Conservation (phyloP, 1,284 basidiomycete species). For the Hortiboletus rubellus region DNA sequence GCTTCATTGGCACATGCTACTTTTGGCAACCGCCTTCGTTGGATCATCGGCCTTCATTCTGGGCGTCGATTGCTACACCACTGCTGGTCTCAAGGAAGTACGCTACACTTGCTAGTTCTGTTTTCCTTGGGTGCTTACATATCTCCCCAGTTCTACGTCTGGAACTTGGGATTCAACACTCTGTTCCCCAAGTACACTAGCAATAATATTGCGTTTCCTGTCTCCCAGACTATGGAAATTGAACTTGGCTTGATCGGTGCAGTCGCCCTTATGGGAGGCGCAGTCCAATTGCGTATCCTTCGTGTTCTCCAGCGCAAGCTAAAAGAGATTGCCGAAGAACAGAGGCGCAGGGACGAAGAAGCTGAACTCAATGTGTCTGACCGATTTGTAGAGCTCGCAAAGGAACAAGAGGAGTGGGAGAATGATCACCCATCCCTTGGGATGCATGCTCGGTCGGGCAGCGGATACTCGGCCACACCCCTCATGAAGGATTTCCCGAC, state of each 20-base stretch:
- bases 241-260: slow-evolving; percentile 87
- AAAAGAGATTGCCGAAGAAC: slow-evolving; percentile 76
- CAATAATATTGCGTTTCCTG: slow-evolving; percentile 74
- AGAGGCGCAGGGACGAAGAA: slow-evolving; percentile 70
- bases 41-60: slow-evolving; percentile 93
- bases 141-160: slow-evolving; percentile 78
- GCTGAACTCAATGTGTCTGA: slow-evolving; percentile 76
- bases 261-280: slow-evolving; percentile 81
- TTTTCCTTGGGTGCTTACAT: slow-evolving; percentile 10
- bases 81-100: slow-evolving; percentile 89
- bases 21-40: slow-evolving; percentile 83
- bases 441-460: slow-evolving; percentile 63
- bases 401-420: slow-evolving; percentile 86
- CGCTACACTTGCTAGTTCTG: slow-evolving; percentile 10
- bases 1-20: slow-evolving; percentile 78
- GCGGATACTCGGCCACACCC: slow-evolving; percentile 53
- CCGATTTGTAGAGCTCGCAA: slow-evolving; percentile 63
- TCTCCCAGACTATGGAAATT: slow-evolving; percentile 90
- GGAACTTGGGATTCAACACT: slow-evolving; percentile 83
- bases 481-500: slow-evolving; percentile 60
- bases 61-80: slow-evolving; percentile 92
- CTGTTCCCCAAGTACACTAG: slow-evolving; percentile 76
- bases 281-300: slow-evolving; percentile 87
- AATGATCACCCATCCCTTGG: slow-evolving; percentile 68
- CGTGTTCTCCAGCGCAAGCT: slow-evolving; percentile 77